phyloP scores from a whole-genome alignment of 352 stramenopile genomes.

The Saprolegnia diclina region DNA sequence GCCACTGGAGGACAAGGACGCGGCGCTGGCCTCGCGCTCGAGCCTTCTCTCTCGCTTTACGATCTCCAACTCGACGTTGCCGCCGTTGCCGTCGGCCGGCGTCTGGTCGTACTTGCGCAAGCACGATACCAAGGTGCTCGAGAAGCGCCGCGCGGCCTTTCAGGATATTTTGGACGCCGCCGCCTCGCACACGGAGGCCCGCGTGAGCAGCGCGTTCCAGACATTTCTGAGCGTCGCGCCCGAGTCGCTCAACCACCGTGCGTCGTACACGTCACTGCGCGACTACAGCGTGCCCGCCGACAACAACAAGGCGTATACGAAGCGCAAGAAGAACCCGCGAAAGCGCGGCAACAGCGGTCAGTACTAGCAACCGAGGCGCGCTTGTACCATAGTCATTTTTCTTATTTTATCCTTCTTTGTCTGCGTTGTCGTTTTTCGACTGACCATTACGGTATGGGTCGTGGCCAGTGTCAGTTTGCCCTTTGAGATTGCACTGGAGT shows the following conservation, averaged over 20 bases:
- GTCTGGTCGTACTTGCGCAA: conserved; percentile 81
- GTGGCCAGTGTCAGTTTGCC: too few species aligned
- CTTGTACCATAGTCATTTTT: neutral
- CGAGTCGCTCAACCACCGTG: conserved; percentile 52
- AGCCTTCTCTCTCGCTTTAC: conserved; percentile 22
- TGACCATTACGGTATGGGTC: too few species aligned
- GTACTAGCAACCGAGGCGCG: neutral
- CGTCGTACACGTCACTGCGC: conserved; percentile 72
- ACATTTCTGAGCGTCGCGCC: conserved; percentile 69
- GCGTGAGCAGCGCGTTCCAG: conserved; percentile 53
- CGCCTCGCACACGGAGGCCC: conserved; percentile 68
- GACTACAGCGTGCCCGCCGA: conserved; percentile 58
- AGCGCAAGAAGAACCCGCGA: neutral
- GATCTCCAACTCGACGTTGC: conserved; percentile 35
- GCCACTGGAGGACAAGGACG: conserved; percentile 3
- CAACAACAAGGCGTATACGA: neutral
- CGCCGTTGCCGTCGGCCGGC: conserved; percentile 61
- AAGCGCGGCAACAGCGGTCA: neutral
- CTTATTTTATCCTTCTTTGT: neutral
- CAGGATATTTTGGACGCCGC: conserved; percentile 76
- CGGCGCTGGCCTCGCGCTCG: conserved; percentile 1
- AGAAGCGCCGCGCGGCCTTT: conserved; percentile 75
- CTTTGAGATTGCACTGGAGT: too few species aligned
- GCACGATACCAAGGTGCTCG: conserved; percentile 67
- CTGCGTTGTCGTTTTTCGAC: too few species aligned